Evolutionary conservation across 805 yeast genomes (phyloP).

Genomic region (Grigorovia transvaalensis): DNA sequence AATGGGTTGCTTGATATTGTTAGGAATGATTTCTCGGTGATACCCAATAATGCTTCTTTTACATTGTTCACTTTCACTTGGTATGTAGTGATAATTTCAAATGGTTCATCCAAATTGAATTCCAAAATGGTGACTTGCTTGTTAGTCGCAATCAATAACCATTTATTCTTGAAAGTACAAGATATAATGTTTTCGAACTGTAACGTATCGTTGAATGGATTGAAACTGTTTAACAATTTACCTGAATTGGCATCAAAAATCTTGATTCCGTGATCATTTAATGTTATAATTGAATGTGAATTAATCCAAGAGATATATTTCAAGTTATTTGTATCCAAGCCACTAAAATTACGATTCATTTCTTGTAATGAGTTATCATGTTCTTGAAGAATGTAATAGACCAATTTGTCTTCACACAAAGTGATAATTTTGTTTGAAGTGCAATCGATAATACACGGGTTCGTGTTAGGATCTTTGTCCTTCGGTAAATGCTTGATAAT

Average conservation of each 20-base stretch:
- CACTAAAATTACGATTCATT: background rate
- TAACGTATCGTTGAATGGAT: background rate
- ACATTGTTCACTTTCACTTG: slow-evolving; percentile 1
- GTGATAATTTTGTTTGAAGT: background rate
- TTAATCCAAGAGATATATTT: background rate
- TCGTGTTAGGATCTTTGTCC: background rate
- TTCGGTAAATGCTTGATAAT: background rate
- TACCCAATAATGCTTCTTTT: slow-evolving; percentile 17
- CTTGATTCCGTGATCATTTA: background rate
- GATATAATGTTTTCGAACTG: slow-evolving; percentile 9
- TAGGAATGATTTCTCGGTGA: slow-evolving; percentile 27
- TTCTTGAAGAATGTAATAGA: background rate
- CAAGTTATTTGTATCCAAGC: background rate
- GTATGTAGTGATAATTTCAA: background rate
- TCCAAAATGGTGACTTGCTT: slow-evolving; percentile 13
- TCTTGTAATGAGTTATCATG: background rate
- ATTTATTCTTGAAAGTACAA: slow-evolving; percentile 22
- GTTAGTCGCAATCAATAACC: slow-evolving; percentile 16
- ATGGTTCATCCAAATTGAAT: slow-evolving; percentile 3
- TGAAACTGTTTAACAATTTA: background rate
- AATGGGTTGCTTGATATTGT: slow-evolving; percentile 15
- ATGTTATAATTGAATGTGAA: background rate
- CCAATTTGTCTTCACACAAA: background rate
- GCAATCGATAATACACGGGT: background rate
- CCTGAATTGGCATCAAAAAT: background rate